Conservation (phyloP, 2,329 filamentous ascomycete genomes). For the Whalleya microplaca region DNA sequence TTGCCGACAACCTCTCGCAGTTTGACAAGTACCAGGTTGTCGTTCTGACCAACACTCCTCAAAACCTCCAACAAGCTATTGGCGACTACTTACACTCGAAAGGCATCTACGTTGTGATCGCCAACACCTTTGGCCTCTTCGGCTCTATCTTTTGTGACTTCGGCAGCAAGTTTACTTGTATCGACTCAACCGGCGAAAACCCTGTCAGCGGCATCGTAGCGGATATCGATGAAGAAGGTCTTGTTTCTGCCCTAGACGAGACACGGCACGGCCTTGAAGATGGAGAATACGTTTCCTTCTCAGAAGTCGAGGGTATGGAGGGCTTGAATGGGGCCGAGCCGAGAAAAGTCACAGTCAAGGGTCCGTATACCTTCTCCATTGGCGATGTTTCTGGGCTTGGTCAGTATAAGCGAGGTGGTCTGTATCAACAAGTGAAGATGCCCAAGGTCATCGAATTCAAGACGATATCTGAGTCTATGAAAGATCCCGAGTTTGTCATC, state of each 20-base stretch:
- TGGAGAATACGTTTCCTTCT: conserved; percentile 94
- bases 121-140: conserved; percentile 92
- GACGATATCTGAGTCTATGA: conserved; percentile 74
- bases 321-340: conserved; percentile 81
- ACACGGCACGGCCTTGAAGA: conserved; percentile 94
- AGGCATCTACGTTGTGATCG: conserved; percentile 85
- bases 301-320: conserved; percentile 92
- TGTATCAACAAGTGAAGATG: conserved; percentile 98
- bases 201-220: conserved; percentile 87
- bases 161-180: conserved; percentile 87
- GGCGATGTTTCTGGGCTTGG: conserved; percentile 88
- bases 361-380: conserved; percentile 96
- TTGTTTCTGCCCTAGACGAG: conserved; percentile 93
- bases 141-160: conserved; percentile 98
- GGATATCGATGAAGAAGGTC: conserved; percentile 82
- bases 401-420: conserved; percentile 83
- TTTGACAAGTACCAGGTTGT: conserved; percentile 92
- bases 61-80: conserved; percentile 80
- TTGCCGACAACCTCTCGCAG: conserved; percentile 76
- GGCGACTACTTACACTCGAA: conserved; percentile 94
- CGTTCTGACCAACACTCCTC: conserved; percentile 82
- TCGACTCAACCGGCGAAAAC: conserved; percentile 89
- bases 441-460: conserved; percentile 92
- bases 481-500: conserved; percentile 85
- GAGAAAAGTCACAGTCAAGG: conserved; percentile 90